Conservation (phyloP, 2,329 filamentous ascomycete species). For the Ophiostoma piceae region DNA sequence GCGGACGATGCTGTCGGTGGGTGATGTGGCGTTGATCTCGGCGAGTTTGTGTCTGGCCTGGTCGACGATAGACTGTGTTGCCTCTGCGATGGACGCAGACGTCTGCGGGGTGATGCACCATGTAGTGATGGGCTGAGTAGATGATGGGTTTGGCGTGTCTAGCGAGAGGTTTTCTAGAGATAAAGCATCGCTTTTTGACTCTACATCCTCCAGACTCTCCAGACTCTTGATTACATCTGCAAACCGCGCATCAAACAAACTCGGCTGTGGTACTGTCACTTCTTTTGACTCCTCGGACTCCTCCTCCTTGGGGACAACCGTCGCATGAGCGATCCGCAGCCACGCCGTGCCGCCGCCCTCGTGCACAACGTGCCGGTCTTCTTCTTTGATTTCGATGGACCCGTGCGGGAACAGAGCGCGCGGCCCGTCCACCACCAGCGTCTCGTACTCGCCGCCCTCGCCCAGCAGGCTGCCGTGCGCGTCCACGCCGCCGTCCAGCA, state of each 20-base stretch:
- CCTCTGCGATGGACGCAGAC: slow-evolving; percentile 33
- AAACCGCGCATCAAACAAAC: slow-evolving; percentile 61
- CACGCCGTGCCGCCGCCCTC: slow-evolving; percentile 76
- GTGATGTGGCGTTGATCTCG: slow-evolving; percentile 30
- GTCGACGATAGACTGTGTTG: slow-evolving; percentile 45
- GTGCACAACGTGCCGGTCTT: slow-evolving; percentile 48
- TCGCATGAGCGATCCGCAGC: slow-evolving; percentile 57
- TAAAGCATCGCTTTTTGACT: background rate
- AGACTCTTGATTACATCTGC: slow-evolving; percentile 34
- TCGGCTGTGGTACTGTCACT: slow-evolving; percentile 50
- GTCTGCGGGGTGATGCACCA: slow-evolving; percentile 33
- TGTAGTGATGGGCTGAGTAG: slow-evolving; percentile 13
- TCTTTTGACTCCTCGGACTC: slow-evolving; percentile 20
- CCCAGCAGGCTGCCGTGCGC: slow-evolving; percentile 54
- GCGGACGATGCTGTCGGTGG: slow-evolving; percentile 44
- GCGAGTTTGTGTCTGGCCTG: slow-evolving; percentile 42
- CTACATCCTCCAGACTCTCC: background rate
- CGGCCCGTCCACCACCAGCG: slow-evolving; percentile 78
- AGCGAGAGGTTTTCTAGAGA: background rate
- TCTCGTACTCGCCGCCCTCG: slow-evolving; percentile 96
- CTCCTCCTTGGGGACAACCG: slow-evolving; percentile 43
- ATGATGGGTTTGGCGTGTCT: background rate
- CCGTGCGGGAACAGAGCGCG: slow-evolving; percentile 55
- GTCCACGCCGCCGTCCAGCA: slow-evolving; percentile 43
- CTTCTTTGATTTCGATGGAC: slow-evolving; percentile 57